Base-by-base conservation (phyloP, 2,329 filamentous ascomycete genomes). In the Exophiala xenobiotica region DNA sequence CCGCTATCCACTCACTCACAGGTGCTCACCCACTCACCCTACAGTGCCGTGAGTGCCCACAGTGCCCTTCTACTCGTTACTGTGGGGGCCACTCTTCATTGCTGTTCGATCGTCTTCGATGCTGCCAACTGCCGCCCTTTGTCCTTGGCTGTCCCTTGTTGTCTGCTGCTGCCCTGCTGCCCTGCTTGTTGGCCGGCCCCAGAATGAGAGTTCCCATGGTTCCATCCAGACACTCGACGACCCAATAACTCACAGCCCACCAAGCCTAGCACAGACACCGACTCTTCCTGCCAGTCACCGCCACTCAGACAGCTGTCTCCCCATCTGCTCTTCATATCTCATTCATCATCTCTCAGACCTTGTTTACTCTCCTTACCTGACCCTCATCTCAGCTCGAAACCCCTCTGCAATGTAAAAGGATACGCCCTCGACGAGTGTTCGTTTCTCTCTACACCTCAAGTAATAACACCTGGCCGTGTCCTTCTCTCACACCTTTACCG, bases 391-490 rank as follows among this genome's bases (percentile, higher is more conserved):
- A 12, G n/a, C 33, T 37, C 39, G 29, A 33, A 35, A 54, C 46
- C 52, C 31, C 46, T 46, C 52, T 55, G 55, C 55, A 53, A 58
- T 58, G 55, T 58, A 46, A 58, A 49, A 46, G 43, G 39, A 37
- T 53, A 55, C 49, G 37, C 39, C 49, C 49, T 29, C 18, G 14
- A 53, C 46, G 42, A 58, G 49, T 49, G 33, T 46, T 49, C 49
- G 46, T 50, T 53, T 46, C 47, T 49, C 40, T 45, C 51, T 45
- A 42, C 42, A 50, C 40, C 43, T 42, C 49, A 41, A 39, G 20
- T 6, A 35, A 47, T 7, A 54, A 37, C 51, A 54, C 55, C 55
- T 54, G 51, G 55, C 49, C 51, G 55, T 54, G 55, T 58, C 49
- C 44, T 49, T 58, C 46, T 46, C 52, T 58, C 55, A 40, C 46